Evolutionary conservation across 352 stramenopile species (phyloP), one percentile per base, ranked within the genome.

Genomic region (Phytophthora megakarya): DNA sequence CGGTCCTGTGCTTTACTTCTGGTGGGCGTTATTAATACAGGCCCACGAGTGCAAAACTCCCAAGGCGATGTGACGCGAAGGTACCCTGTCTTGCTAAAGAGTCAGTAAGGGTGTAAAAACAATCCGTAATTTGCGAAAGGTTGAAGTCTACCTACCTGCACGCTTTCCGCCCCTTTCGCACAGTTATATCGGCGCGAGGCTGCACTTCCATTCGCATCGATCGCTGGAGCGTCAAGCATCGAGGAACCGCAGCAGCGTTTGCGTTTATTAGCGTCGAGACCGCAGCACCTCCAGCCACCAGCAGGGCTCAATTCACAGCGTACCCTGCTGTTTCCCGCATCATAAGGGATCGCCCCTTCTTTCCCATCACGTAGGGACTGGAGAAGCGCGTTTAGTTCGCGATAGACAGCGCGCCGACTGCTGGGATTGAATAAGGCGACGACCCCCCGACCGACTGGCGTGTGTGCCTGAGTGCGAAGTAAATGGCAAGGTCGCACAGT

Each of bases 401-500:
- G 52, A 61, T 67, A 71, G 55, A 53, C 46, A 70, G 62, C 54
- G 46, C 45, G 19, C 40, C 46, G 51, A 61, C 59, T 73, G 58
- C 59, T 72, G 50, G 50, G 47, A 40, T 57, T 47, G 40, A 61
- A 65, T 55, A 66, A 61, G 52, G 49, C 51, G 30, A 48, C 62
- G 50, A 67, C 18, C 37, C 35, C 37, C 58, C 58, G 50, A 64
- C 23, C 44, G 37, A 53, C 26, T 40, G 48, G 56, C 28, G 49
- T 52, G 61, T 37, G 42, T 55, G 43, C 35, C 19, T 48, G 39
- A 39, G 7, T 47, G 37, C n/a, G n/a, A 18, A 46, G 40, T 66
- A 56, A 9, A 80, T 80, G 72, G 22, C 55, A 58, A 73, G 65
- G 53, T 73, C 62, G 46, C 61, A 69, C 44, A 77, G 62, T 43